Evolutionary conservation across 1,284 basidiomycete species (phyloP), one percentile per base, ranked within the genome.

Genomic region (Cutaneotrichosporon sp.): DNA sequence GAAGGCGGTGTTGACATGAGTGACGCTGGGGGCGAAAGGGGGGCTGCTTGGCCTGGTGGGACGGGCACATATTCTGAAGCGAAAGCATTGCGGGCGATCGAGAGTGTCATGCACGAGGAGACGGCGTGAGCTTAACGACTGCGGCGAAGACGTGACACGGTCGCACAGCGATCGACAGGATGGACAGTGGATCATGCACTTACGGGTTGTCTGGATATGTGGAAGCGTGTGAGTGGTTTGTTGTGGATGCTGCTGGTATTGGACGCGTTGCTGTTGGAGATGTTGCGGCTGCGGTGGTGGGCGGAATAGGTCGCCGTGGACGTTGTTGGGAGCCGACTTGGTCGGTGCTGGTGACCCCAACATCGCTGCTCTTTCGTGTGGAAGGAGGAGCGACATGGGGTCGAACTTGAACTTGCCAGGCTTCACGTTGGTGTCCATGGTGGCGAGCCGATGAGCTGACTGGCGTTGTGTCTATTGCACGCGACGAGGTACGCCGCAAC

Each of bases 361-460:
- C 54, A 58, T 49, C 20, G 50, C 49, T 5, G 49, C 53, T 27
- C 70, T 52, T 52, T 75, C 74, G 52, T 75, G 74, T 0, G 72
- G 74, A 4, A 75, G 61, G 1, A 75, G 59, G 26, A 75, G 50
- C 0, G 72, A 72, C 61, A 68, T 64, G 7, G 72, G 74, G 50
- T 75, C 72, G 22, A 73, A 59, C 44, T 71, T 70, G 62, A 75
- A 75, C 52, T 70, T 72, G 32, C 34, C 22, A 1, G 51, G 8
- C 27, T 49, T 55, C 29, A 48, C 2, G n/a, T 43, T 16, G n/a
- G 16, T 5, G 33, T 45, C 46, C 43, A 49, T 52, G 12, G 22
- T 49, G 39, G 22, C 32, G 38, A 41, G 22, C 14, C 29, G 29
- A 14, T 31, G 14, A 31, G n/a, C n/a, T n/a, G n/a, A n/a, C n/a